phyloP scores from a whole-genome alignment of 2,329 filamentous ascomycete genomes.

The Knoxdaviesia proteae region DNA sequence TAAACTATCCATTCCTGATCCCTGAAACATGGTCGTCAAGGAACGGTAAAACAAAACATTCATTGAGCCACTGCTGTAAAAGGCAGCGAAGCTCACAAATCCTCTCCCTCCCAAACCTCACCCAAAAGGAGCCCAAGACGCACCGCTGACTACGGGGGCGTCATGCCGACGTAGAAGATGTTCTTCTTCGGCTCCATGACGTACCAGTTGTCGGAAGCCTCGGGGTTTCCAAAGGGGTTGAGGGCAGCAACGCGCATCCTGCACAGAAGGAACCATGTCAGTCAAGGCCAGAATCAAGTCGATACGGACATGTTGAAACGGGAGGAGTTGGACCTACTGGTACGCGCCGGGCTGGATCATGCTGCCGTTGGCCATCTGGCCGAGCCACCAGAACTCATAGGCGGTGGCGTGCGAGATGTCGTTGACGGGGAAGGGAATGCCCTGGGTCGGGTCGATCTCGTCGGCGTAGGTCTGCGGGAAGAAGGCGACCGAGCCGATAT shows the following conservation, averaged over 20 bases:
- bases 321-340: background rate
- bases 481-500: constrained; percentile 16
- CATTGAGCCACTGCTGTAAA: no score
- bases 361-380: constrained; percentile 9
- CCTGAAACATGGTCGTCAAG: no score
- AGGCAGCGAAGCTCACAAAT: no score
- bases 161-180: background rate
- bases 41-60: no score
- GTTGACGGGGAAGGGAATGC: background rate
- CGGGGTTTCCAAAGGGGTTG: constrained; percentile 8
- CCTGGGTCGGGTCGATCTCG: background rate
- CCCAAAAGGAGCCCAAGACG: no score
- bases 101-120: no score
- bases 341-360: constrained; percentile 9
- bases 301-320: background rate
- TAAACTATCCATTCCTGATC: no score
- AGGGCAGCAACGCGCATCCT: constrained; percentile 8
- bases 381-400: constrained; percentile 8
- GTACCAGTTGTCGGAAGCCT: constrained; percentile 7
- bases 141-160: no score
- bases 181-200: constrained; percentile 8
- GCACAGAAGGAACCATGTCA: background rate
- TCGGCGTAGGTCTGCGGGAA: constrained; percentile 2
- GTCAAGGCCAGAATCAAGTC: background rate
- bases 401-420: background rate